Conservation (phyloP, 2,329 filamentous ascomycete genomes). For the Penicillium sp. region DNA sequence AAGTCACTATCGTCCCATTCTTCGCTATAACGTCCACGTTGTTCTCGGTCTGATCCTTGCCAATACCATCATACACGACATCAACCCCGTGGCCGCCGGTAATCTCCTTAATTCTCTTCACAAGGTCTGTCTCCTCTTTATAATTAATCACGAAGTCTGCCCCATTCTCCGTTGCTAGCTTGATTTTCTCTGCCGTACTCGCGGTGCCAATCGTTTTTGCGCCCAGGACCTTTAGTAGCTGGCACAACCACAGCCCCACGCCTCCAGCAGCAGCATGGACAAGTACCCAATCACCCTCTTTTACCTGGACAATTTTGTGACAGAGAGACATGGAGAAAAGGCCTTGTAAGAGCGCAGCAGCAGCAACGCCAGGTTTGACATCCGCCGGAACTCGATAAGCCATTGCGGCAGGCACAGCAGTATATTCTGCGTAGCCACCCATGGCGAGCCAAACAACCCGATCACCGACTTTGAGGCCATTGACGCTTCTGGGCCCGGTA, state of each 20-base stretch:
- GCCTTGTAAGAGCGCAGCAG: conserved; percentile 66
- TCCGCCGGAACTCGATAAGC: conserved; percentile 58
- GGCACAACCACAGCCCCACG: conserved; percentile 65
- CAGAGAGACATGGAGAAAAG: conserved; percentile 74
- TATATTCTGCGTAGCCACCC: conserved; percentile 53
- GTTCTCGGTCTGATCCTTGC: conserved; percentile 71
- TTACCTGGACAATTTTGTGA: conserved; percentile 62
- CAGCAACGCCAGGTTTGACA: conserved; percentile 56
- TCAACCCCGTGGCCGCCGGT: conserved; percentile 65
- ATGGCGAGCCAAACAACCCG: conserved; percentile 64
- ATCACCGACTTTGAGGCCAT: conserved; percentile 56
- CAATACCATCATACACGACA: conserved; percentile 75
- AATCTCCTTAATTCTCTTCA: conserved; percentile 75
- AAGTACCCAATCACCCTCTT: conserved; percentile 69
- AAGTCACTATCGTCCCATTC: conserved; percentile 69
- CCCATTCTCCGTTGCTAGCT: conserved; percentile 58
- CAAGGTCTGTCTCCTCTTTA: conserved; percentile 65
- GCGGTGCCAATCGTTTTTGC: conserved; percentile 74
- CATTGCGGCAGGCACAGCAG: conserved; percentile 44
- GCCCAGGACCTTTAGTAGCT: conserved; percentile 64
- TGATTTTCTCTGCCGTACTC: conserved; percentile 63
- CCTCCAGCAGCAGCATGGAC: conserved; percentile 79
- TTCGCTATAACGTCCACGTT: conserved; percentile 64
- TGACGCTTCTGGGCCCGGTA: conserved; percentile 46
- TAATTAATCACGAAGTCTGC: conserved; percentile 67